Percentiles rank a stretch among this genome's conserved stretches.
These are phyloP conservation scores for Aureobasidium sp. DNA, from an alignment of 2,329 filamentous ascomycete genomes.

Conservation along the genomic window DNA sequence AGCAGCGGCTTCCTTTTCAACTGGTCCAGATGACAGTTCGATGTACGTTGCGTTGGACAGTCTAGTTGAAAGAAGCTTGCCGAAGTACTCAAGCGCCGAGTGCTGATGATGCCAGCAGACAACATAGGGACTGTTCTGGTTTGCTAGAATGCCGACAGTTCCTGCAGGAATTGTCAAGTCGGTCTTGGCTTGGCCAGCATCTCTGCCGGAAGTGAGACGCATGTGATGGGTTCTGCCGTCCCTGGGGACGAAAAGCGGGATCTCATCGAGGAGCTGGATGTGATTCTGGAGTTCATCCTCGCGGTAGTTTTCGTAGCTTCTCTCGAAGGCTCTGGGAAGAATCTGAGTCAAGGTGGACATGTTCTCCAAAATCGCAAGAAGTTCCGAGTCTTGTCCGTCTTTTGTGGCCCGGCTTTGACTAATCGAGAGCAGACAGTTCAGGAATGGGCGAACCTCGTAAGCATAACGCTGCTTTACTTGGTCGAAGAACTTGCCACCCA, in stretches of 20 bases:
- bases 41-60: conserved; percentile 48
- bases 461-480: conserved; percentile 73
- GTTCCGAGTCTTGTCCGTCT: conserved; percentile 36
- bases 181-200: conserved; percentile 22
- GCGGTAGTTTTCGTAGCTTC: conserved; percentile 66
- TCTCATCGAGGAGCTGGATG: conserved; percentile 58
- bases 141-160: conserved; percentile 66
- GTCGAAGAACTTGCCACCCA: conserved; percentile 44
- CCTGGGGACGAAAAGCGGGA: conserved; percentile 56
- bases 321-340: conserved; percentile 60
- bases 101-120: conserved; percentile 68
- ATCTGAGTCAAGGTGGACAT: conserved; percentile 71
- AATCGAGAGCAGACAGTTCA: conserved; percentile 63
- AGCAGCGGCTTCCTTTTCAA: conserved; percentile 56
- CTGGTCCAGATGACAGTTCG: conserved; percentile 38
- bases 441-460: conserved; percentile 73
- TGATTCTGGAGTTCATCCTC: conserved; percentile 83
- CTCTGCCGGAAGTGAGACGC: conserved; percentile 1
- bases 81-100: conserved; percentile 72
- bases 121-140: conserved; percentile 68
- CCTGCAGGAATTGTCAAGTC: conserved; percentile 58
- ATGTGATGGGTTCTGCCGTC: neutral
- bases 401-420: conserved; percentile 39
- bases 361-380: conserved; percentile 59
- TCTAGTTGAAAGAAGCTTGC: conserved; percentile 65